phyloP scores from a whole-genome alignment of 495 filamentous ascomycete genomes.

The Talaromyces thailandensis region DNA sequence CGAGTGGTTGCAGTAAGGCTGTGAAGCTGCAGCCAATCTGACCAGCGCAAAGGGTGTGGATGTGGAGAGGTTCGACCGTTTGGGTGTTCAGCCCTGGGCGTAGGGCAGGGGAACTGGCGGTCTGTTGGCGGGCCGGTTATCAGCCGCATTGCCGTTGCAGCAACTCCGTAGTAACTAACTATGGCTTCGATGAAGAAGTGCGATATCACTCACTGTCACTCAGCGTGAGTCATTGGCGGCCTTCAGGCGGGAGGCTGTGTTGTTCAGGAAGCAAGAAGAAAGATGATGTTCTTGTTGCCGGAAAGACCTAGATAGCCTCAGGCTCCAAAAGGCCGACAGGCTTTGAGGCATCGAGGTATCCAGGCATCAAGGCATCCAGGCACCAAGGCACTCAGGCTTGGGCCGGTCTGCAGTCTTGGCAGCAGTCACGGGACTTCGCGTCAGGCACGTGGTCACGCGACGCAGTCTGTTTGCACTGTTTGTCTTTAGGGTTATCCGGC shows the following conservation, averaged over 20 bases:
- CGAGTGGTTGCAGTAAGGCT: background rate
- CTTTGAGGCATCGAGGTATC: background rate
- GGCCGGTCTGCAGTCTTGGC: background rate
- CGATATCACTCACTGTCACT: background rate
- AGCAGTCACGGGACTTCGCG: slow-evolving; percentile 3
- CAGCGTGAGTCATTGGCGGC: background rate
- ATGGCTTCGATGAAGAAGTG: background rate
- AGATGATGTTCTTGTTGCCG: background rate
- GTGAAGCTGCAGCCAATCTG: background rate
- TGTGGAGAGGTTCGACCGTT: slow-evolving; percentile 2
- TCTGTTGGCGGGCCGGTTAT: slow-evolving; percentile 4
- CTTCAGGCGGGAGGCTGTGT: background rate
- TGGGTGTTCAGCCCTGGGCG: background rate
- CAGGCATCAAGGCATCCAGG: background rate
- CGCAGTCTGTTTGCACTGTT: background rate
- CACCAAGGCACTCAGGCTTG: background rate
- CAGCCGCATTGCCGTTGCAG: slow-evolving; percentile 4
- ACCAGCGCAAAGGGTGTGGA: background rate
- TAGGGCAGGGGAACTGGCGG: slow-evolving; percentile 3
- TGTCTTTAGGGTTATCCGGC: background rate
- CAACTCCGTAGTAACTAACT: background rate
- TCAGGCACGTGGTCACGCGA: background rate
- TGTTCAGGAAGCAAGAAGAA: background rate
- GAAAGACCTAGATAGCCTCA: background rate
- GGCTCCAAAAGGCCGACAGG: background rate